Percentiles rank a stretch among this genome's conserved stretches.
phyloP scores from a whole-genome alignment of 2,329 filamentous ascomycete genomes.

The Penicillium brevicompactum region DNA sequence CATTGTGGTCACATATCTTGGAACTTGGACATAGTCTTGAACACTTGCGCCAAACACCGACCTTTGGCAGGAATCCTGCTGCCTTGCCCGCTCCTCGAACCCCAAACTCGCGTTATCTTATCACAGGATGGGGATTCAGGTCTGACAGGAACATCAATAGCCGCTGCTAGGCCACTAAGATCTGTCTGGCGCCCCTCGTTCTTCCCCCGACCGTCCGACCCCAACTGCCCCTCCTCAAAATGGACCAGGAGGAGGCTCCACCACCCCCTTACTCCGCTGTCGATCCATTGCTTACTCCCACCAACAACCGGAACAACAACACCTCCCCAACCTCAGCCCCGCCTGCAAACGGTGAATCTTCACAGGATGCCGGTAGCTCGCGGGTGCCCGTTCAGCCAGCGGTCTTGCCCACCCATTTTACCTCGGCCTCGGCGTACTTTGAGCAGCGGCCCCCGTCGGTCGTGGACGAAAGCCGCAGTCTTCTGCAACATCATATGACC shows the following conservation, averaged over 20 bases:
- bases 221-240: slow-evolving; percentile 16
- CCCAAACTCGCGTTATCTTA: slow-evolving; percentile 13
- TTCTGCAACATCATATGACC: slow-evolving; percentile 41
- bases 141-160: slow-evolving; percentile 16
- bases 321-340: slow-evolving; percentile 18
- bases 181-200: background rate
- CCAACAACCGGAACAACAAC: slow-evolving; percentile 23
- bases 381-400: slow-evolving; percentile 13
- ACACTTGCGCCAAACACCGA: slow-evolving; percentile 1
- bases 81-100: slow-evolving; percentile 24
- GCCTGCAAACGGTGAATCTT: slow-evolving; percentile 20
- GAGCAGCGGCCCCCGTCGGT: slow-evolving; percentile 34
- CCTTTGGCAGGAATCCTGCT: slow-evolving; percentile 31
- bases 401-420: slow-evolving; percentile 34
- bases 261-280: slow-evolving; percentile 46
- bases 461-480: slow-evolving; percentile 25
- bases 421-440: slow-evolving; percentile 42
- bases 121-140: slow-evolving; percentile 19
- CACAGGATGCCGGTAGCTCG: slow-evolving; percentile 21
- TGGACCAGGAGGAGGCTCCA: slow-evolving; percentile 44
- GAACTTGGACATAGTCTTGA: background rate
- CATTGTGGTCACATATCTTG: background rate
- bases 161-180: slow-evolving; percentile 6
- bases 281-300: slow-evolving; percentile 36
- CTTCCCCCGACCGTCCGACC: background rate